These are phyloP conservation scores for Athelia sp. DNA, from an alignment of 1,284 basidiomycete species.

Conservation along the genomic window DNA sequence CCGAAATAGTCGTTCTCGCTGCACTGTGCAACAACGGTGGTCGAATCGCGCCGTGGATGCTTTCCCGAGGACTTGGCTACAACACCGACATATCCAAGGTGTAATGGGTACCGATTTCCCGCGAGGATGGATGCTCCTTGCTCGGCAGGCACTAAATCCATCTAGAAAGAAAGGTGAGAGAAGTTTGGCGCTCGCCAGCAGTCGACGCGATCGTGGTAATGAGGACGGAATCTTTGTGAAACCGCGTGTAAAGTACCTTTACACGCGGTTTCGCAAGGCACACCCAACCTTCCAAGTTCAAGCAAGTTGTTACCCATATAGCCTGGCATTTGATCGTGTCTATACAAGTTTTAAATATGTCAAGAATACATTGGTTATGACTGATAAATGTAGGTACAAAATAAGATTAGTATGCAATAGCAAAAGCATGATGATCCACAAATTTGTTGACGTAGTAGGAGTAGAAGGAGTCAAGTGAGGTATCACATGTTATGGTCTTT, in stretches of 20 bases:
- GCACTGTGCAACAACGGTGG: constrained; percentile 51
- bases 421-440: constrained; percentile 20
- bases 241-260: too few relatives aligned
- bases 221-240: too few relatives aligned
- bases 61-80: constrained; percentile 75
- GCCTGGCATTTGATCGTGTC: too few relatives aligned
- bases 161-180: too few relatives aligned
- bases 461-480: constrained; percentile 14
- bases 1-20: constrained; percentile 84
- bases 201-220: too few relatives aligned
- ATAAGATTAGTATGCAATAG: constrained; percentile 13
- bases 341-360: too few relatives aligned
- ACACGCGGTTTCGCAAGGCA: too few relatives aligned
- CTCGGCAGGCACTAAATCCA: constrained; percentile 91
- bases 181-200: too few relatives aligned
- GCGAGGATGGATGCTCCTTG: constrained; percentile 79
- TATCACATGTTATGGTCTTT: constrained; percentile 4
- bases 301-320: too few relatives aligned
- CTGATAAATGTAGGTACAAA: background rate
- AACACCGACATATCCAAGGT: constrained; percentile 97
- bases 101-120: constrained; percentile 95
- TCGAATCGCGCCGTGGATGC: constrained; percentile 37
- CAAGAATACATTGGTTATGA: too few relatives aligned
- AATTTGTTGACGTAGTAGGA: constrained; percentile 21
- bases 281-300: too few relatives aligned